Conservation (phyloP, 2,329 filamentous ascomycete genomes). For the Plectosphaerella cucumerina region DNA sequence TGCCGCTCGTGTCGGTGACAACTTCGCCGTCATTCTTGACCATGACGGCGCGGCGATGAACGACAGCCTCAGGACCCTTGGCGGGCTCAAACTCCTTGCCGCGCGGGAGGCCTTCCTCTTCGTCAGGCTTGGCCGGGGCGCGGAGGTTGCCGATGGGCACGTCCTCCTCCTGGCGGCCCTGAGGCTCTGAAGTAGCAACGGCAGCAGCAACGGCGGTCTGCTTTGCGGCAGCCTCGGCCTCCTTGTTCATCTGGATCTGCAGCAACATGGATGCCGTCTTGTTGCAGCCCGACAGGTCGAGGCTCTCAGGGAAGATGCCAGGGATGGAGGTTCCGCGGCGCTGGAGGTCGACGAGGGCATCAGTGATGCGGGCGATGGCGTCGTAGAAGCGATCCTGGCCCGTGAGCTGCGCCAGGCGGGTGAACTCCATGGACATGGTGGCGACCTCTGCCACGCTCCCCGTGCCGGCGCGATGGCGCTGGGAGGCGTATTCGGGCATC, state of each 20-base stretch:
- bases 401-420: slow-evolving; percentile 80
- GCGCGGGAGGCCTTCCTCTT: background rate
- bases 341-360: slow-evolving; percentile 74
- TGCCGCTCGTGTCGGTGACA: slow-evolving; percentile 4
- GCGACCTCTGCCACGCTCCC: slow-evolving; percentile 70
- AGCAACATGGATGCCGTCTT: slow-evolving; percentile 37
- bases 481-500: slow-evolving; percentile 60
- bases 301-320: slow-evolving; percentile 73
- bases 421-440: slow-evolving; percentile 83
- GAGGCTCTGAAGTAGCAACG: slow-evolving; percentile 14
- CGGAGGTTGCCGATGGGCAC: background rate
- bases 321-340: slow-evolving; percentile 62
- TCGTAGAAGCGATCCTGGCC: slow-evolving; percentile 82
- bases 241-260: slow-evolving; percentile 27
- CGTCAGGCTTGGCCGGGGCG: slow-evolving; percentile 4
- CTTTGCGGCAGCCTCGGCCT: slow-evolving; percentile 10
- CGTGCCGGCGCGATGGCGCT: slow-evolving; percentile 57
- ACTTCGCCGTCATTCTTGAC: slow-evolving; percentile 25
- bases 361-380: slow-evolving; percentile 78
- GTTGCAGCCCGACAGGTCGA: slow-evolving; percentile 80
- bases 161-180: slow-evolving; percentile 15
- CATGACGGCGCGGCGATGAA: background rate
- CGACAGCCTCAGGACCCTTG: background rate
- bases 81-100: slow-evolving; percentile 3
- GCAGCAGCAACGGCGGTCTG: slow-evolving; percentile 5